phyloP scores from a whole-genome alignment of 805 yeast species.

The Metschnikowia reukaufii region DNA sequence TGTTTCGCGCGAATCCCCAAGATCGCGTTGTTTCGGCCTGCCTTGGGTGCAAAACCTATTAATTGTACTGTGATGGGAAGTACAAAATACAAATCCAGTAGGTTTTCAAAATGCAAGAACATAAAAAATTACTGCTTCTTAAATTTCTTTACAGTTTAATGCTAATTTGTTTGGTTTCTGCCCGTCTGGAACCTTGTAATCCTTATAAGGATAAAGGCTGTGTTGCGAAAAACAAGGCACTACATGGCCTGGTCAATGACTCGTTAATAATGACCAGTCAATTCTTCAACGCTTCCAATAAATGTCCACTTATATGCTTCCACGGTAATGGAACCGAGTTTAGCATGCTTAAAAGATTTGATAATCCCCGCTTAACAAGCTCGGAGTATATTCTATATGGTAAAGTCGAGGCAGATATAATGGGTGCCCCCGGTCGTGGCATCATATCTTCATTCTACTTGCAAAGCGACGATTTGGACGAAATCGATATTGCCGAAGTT shows the following conservation, averaged over 20 bases:
- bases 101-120: too few relatives aligned
- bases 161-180: neutral
- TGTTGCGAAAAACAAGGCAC: slow-evolving; percentile 28
- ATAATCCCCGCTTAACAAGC: slow-evolving; percentile 35
- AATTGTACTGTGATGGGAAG: too few relatives aligned
- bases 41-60: too few relatives aligned
- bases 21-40: neutral
- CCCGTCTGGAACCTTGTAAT: slow-evolving; percentile 24
- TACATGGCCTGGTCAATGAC: slow-evolving; percentile 21
- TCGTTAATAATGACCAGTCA: slow-evolving; percentile 20
- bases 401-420: slow-evolving; percentile 36
- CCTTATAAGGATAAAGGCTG: slow-evolving; percentile 27
- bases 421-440: slow-evolving; percentile 35
- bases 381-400: slow-evolving; percentile 37
- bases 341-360: slow-evolving; percentile 17
- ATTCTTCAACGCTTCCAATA: slow-evolving; percentile 9
- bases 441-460: slow-evolving; percentile 40
- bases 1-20: too few relatives aligned
- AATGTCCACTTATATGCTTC: slow-evolving; percentile 14
- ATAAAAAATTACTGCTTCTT: neutral
- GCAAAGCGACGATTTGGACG: slow-evolving; percentile 45
- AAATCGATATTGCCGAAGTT: slow-evolving; percentile 40
- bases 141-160: neutral
- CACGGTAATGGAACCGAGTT: slow-evolving; percentile 10
- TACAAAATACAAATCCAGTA: too few relatives aligned